Evolutionary conservation across 768 basidiomycete species (phyloP).

Genomic region (Agrocybe chaxingu): DNA sequence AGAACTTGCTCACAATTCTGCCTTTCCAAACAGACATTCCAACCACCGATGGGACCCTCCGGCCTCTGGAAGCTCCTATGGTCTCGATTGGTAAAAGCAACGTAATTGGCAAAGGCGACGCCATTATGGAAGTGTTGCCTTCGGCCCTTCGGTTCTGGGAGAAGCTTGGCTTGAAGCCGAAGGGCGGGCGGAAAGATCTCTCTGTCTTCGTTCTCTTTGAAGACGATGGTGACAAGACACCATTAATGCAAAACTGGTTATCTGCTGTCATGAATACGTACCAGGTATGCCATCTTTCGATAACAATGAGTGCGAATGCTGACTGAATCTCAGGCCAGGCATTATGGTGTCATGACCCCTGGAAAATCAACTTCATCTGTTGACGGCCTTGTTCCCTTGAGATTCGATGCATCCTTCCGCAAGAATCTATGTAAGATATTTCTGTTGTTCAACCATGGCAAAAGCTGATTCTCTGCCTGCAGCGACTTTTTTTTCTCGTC

Average conservation of each 20-base stretch:
- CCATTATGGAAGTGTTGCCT: conserved; percentile 66
- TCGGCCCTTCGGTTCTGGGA: conserved; percentile 82
- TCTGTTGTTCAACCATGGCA: background rate
- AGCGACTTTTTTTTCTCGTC: conserved; percentile 49
- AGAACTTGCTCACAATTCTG: too few relatives aligned
- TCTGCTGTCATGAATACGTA: conserved; percentile 49
- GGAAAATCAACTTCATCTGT: conserved; percentile 47
- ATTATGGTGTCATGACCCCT: conserved; percentile 53
- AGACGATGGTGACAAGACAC: conserved; percentile 47
- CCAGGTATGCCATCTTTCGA: conserved; percentile 39
- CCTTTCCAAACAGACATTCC: too few relatives aligned
- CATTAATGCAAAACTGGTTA: conserved; percentile 53
- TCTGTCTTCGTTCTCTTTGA: conserved; percentile 69
- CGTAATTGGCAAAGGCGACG: conserved; percentile 59
- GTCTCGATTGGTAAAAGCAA: conserved; percentile 67
- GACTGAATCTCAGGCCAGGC: conserved; percentile 44
- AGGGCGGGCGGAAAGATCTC: conserved; percentile 69
- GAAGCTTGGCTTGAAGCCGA: conserved; percentile 72
- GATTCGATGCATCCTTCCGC: conserved; percentile 64
- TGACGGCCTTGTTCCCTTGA: conserved; percentile 60
- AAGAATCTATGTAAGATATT: conserved; percentile 54
- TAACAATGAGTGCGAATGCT: too few relatives aligned
- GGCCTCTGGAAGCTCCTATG: conserved; percentile 49
- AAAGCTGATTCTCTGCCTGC: conserved; percentile 3
- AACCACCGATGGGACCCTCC: conserved; percentile 5